Base-by-base conservation (phyloP, 495 filamentous ascomycete species). In the Penicillium malachiteum region DNA sequence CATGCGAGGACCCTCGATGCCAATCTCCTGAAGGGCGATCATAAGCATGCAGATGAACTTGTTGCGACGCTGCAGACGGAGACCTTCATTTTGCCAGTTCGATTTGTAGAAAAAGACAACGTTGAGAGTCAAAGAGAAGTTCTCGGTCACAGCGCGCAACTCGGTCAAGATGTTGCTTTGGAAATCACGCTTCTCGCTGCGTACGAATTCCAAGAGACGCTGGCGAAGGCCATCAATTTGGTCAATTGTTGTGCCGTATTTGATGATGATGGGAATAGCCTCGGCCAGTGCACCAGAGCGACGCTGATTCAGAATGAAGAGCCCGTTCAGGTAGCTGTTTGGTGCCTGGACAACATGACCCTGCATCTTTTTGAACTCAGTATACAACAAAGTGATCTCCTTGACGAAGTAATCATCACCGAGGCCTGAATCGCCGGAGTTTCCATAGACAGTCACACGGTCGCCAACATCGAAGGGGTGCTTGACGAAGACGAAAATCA, bases 61-160 rank as follows among this genome's bases (percentile, higher is more conserved):
- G 75, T 98, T 98, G 51, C 92, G 88, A 13, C 94, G 84, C 55
- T 86, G 88, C 2, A 98, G 80, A 68, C 94, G 91, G 18, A 96
- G 78, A 42, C 93, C 79, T 65, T 98, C 94, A 71, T 97, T 97
- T 64, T 97, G 92, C 84, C 85, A 88, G 64, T 87, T 96, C 48
- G 88, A 90, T 68, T 97, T 98, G 79, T 96, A 96, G 75, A 97
- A 96, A 75, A 96, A 97, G 58, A 97, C 87, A 50, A 98, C 86
- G 70, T 97, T 97, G 54, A 98, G 79, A 9, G 88, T 96, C 61
- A 97, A 73, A 12, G 79, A 81, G 77, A 88, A 84, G 41, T 79
- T 83, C 48, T 87, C 83, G 12, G 74, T 74, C n/a, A 87, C 80
- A 26, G 80, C 78, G 13, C 83, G 81, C 26, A 98, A 78, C 64